Evolutionary conservation across 306 rosid species (phyloP).

Genomic region (Cucumis melo): DNA sequence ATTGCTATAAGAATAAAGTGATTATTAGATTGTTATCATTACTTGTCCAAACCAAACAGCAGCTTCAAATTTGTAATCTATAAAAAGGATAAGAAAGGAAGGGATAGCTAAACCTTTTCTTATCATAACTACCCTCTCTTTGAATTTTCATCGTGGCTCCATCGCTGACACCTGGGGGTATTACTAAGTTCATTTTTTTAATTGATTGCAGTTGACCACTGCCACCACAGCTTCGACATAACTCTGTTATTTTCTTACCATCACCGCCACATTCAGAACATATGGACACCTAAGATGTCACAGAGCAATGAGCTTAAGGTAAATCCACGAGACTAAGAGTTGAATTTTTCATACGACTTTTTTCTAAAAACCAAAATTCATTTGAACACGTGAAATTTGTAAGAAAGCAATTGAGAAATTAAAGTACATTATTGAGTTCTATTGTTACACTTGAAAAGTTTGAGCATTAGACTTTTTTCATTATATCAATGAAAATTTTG

Average conservation of each 20-base stretch:
- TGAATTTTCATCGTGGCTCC: slow-evolving; percentile 71
- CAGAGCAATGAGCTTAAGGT: background rate
- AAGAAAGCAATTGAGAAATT: background rate
- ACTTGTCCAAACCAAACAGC: background rate
- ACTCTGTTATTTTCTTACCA: slow-evolving; percentile 57
- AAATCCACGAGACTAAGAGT: background rate
- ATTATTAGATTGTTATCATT: background rate
- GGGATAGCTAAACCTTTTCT: slow-evolving; percentile 32
- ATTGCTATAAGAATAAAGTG: background rate
- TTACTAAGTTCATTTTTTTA: slow-evolving; percentile 30
- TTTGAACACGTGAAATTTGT: background rate
- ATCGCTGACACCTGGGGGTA: slow-evolving; percentile 72
- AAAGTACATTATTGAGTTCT: background rate
- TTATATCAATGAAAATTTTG: no score
- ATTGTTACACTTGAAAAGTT: background rate
- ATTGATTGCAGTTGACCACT: slow-evolving; percentile 48
- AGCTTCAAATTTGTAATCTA: background rate
- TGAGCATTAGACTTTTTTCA: no score
- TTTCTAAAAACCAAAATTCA: background rate
- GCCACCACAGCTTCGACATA: slow-evolving; percentile 61
- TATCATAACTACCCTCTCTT: slow-evolving; percentile 69
- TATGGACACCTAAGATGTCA: slow-evolving; percentile 49
- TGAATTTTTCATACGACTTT: background rate
- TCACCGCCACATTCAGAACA: slow-evolving; percentile 75
- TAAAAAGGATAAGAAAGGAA: background rate